These are phyloP conservation scores for Trichoderma atroviride DNA, from an alignment of 2,329 filamentous ascomycete species.

Conservation along the genomic window DNA sequence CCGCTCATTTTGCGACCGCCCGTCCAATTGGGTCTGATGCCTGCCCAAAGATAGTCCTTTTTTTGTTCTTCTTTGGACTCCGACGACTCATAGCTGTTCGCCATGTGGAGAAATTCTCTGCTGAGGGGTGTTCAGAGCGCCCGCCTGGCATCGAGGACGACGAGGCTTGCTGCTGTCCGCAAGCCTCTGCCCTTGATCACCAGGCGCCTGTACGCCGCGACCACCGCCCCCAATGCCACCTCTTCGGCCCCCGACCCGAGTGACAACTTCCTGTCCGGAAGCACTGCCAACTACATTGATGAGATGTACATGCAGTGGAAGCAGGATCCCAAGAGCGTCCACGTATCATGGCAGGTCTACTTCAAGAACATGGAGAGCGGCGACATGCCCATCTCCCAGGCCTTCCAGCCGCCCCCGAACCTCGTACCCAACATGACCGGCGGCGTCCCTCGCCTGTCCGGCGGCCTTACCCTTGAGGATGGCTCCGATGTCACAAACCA, in stretches of 20 bases:
- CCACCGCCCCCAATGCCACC: slow-evolving; percentile 43
- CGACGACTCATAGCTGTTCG: slow-evolving; percentile 14
- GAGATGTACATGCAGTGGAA: slow-evolving; percentile 99
- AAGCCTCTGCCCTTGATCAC: slow-evolving; percentile 53
- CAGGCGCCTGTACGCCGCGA: slow-evolving; percentile 55
- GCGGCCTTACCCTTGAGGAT: slow-evolving; percentile 66
- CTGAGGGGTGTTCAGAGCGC: slow-evolving; percentile 22
- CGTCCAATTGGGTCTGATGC: slow-evolving; percentile 35
- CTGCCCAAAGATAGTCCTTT: slow-evolving; percentile 35
- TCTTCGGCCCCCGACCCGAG: slow-evolving; percentile 71
- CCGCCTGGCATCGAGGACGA: slow-evolving; percentile 22
- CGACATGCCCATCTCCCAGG: slow-evolving; percentile 95
- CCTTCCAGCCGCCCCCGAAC: slow-evolving; percentile 93
- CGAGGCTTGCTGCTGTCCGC: slow-evolving; percentile 49
- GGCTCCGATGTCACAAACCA: slow-evolving; percentile 91
- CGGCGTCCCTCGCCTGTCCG: slow-evolving; percentile 73
- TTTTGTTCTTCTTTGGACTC: slow-evolving; percentile 18
- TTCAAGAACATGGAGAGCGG: slow-evolving; percentile 99
- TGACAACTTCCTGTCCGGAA: slow-evolving; percentile 95
- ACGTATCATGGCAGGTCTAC: slow-evolving; percentile 98
- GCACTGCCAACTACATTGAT: slow-evolving; percentile 98
- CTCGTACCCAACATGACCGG: slow-evolving; percentile 82
- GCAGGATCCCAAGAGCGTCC: slow-evolving; percentile 87
- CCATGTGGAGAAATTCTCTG: slow-evolving; percentile 25
- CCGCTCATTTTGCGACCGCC: slow-evolving; percentile 47